These are phyloP conservation scores for Colletotrichum echinochloae DNA, from an alignment of 2,329 filamentous ascomycete genomes.

Conservation along the genomic window DNA sequence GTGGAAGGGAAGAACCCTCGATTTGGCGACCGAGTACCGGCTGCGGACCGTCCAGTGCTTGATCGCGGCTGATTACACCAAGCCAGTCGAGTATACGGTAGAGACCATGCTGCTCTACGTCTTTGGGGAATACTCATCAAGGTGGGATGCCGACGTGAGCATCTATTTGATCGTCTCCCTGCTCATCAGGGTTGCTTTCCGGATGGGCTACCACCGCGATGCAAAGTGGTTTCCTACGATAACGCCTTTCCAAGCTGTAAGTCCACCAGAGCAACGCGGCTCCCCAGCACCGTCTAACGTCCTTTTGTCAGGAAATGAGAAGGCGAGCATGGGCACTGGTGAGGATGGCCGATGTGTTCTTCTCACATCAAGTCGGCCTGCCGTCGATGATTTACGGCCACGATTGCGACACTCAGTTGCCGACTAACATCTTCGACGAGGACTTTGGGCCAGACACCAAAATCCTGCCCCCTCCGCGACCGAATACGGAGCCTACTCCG, in stretches of 20 bases:
- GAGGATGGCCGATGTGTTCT: constrained; percentile 79
- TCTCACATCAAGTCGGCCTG: constrained; percentile 79
- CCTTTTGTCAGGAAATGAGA: constrained; percentile 71
- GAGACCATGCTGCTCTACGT: constrained; percentile 82
- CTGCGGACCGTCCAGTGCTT: constrained; percentile 82
- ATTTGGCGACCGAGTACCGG: constrained; percentile 74
- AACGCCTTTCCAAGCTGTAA: constrained; percentile 76
- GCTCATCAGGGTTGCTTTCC: constrained; percentile 69
- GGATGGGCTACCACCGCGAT: constrained; percentile 84
- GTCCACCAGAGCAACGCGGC: constrained; percentile 43
- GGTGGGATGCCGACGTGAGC: constrained; percentile 79
- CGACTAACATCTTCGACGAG: constrained; percentile 84
- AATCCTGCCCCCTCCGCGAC: constrained; percentile 74
- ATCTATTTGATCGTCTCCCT: constrained; percentile 69
- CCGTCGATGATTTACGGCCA: constrained; percentile 78
- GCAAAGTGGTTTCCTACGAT: constrained; percentile 79
- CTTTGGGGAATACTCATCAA: constrained; percentile 79
- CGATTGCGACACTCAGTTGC: constrained; percentile 80
- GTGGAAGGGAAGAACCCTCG: constrained; percentile 75
- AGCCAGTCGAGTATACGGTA: constrained; percentile 79
- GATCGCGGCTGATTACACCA: constrained; percentile 81
- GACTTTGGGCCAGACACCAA: constrained; percentile 79
- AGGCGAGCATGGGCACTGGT: constrained; percentile 77
- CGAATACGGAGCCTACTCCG: constrained; percentile 77
- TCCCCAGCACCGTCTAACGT: constrained; percentile 20